Base-by-base conservation (phyloP, 2,329 filamentous ascomycete genomes). In the Cryphonectria nitschkei region DNA sequence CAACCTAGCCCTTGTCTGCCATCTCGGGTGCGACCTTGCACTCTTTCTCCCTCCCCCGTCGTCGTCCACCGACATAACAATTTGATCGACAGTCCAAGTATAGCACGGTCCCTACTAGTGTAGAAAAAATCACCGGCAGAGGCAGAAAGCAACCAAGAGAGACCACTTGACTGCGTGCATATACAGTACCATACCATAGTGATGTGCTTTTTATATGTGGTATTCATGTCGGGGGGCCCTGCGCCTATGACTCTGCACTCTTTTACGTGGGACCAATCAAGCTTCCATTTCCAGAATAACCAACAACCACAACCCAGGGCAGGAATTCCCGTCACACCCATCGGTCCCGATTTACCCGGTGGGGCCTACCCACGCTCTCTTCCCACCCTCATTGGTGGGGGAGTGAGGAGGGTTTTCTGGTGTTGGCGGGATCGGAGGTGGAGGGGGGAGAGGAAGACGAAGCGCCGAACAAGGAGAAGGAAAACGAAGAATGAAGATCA, bases 281-380 rank as follows among this genome's bases (percentile, higher is more conserved):
- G 58, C 32, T 61, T 61, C 58, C 58, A 39, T n/a, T 61, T 61
- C 32, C 34, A 39, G 32, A 54, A 26, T 2, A 14, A 5, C 7
- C n/a, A 54, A 54, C 52, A 54, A 54, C 52, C n/a, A 54, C 52
- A 29, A 54, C 52, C 52, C n/a, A 54, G n/a, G 26, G 26, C 9
- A 14, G 13, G n/a, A 29, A 29, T 2, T 8, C n/a, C 34, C 34
- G 46, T 50, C n/a, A n/a, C 58, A 61, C 58, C 32, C 58, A 61
- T 61, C 14, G 39, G 43, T 50, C 58, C 70, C 70, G 68, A 54
- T 26, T 52, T 68, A 70, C 64, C 64, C 70, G 70, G 46, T 50
- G 54, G 43, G 26, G 26, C 26, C 26, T 26, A 26, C 3, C 46
- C 50, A 41, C 54, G 26, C 26, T 26, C 26, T 26, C 26, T 26